These are phyloP conservation scores for Colletotrichum sp. DNA, from an alignment of 2,329 filamentous ascomycete species.

Conservation along the genomic window DNA sequence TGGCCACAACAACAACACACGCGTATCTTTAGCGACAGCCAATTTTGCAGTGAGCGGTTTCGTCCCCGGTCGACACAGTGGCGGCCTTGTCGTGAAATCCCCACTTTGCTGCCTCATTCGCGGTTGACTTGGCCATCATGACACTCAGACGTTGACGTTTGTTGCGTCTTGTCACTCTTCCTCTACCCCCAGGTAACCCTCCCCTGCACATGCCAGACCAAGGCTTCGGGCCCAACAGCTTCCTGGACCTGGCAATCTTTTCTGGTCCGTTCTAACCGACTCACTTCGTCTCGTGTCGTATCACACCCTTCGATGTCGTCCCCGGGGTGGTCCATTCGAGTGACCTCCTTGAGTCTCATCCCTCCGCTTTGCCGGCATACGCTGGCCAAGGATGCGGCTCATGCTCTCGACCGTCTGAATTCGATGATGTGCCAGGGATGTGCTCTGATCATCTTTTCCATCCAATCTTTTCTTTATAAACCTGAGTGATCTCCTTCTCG, in stretches of 20 bases:
- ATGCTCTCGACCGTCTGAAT: constrained; percentile 7
- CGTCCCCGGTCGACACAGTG: not conserved
- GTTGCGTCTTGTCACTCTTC: not conserved
- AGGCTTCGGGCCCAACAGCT: not conserved
- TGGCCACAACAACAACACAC: not conserved
- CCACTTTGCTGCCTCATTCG: not conserved
- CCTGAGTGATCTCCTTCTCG: not conserved
- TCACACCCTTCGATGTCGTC: not conserved
- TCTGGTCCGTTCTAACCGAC: not conserved
- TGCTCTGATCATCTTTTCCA: not conserved
- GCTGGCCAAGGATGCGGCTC: not conserved
- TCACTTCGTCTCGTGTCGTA: constrained; percentile 4
- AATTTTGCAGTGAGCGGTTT: not conserved
- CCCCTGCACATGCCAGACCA: not conserved
- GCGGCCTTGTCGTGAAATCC: not conserved
- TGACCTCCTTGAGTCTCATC: not conserved
- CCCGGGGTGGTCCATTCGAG: not conserved
- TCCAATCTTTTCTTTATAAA: constrained; percentile 15
- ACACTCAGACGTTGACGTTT: not conserved
- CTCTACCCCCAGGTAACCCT: not conserved
- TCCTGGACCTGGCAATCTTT: constrained; percentile 6
- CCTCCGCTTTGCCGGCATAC: not conserved
- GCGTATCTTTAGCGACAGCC: not conserved
- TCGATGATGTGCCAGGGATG: not conserved
- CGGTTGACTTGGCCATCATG: not conserved